Conservation (phyloP, 2,329 filamentous ascomycete species). For the Claviceps sp. region DNA sequence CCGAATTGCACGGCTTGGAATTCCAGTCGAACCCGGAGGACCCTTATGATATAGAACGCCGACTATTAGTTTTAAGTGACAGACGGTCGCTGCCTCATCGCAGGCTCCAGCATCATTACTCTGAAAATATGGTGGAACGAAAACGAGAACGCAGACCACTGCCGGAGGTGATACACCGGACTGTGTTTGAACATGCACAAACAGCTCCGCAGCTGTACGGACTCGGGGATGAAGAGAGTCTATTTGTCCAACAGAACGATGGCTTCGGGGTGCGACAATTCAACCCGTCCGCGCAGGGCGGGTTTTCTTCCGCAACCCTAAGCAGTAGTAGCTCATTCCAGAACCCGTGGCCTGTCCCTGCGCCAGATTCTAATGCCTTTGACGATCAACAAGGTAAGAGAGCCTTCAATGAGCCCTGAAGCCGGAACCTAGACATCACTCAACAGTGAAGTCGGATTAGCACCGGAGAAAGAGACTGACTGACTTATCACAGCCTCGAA, state of each 20-base stretch:
- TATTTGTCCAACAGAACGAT: constrained; percentile 15
- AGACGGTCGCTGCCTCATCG: constrained; percentile 31
- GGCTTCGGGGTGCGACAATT: neutral
- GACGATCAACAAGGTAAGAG: constrained; percentile 1
- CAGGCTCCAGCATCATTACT: constrained; percentile 42
- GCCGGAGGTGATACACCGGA: constrained; percentile 41
- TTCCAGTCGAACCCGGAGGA: constrained; percentile 28
- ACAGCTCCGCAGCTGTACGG: constrained; percentile 6
- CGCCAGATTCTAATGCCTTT: neutral
- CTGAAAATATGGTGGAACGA: constrained; percentile 41
- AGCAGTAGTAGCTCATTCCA: neutral
- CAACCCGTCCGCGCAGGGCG: neutral
- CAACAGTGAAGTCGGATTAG: neutral
- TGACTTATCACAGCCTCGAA: constrained; percentile 2
- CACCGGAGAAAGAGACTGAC: neutral
- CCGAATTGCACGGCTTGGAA: constrained; percentile 40
- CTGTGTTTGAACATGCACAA: constrained; percentile 28
- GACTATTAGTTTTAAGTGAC: constrained; percentile 32
- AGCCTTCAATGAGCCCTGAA: neutral
- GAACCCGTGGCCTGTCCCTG: neutral
- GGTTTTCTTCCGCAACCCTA: neutral
- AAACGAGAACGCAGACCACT: constrained; percentile 42
- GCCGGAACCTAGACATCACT: neutral
- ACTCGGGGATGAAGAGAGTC: constrained; percentile 12
- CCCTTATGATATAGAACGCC: constrained; percentile 21